Base-by-base conservation (phyloP, 768 basidiomycete genomes). In the Hypholoma sublateritium region DNA sequence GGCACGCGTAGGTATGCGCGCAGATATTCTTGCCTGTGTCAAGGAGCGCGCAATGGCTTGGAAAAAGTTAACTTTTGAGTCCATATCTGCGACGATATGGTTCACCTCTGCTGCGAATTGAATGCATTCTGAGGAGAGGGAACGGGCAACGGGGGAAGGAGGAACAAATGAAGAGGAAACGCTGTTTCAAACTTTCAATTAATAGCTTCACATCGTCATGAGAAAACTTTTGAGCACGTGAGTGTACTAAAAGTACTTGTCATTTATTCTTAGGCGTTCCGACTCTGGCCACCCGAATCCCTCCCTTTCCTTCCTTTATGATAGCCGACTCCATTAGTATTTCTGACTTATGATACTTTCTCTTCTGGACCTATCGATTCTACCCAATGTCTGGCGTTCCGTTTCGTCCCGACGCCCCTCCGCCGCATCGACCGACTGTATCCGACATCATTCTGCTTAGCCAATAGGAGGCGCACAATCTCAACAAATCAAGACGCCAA, bases 31-130 rank as follows among this genome's bases (percentile, higher is more conserved):
- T 24, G 51, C 22, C 7, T 9, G 42, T 7, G 53, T 12, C 42
- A 53, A 9, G 5, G 53, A 44, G 32, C 53, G 53, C 39, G 34
- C 42, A 53, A 45, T 35, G 53, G 42, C 43, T 44, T 53, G 28
- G 28, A 45, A 32, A 44, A 21, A 4, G 11, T 52, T 6, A 44
- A 14, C 19, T 13, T 34, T 21, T 42, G 12, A 22, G 7, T 1
- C 7, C 14, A 42, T 5, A 41, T 16, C 9, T 4, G 14, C 17
- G 43, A 35, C 13, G 9, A 5, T 25, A 21, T 16, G 11, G 19
- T 39, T 52, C 12, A 46, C 53, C 43, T 53, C 43, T 53, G 32
- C 53, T 53, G 17, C 53, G 53, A 9, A 53, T 53, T 11, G 53
- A 43, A 13, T 42, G 53, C 53, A 53, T 53, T n/a, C 28, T 45